phyloP scores from a whole-genome alignment of 2,329 filamentous ascomycete species.

The Aspergillus quadricinctus region DNA sequence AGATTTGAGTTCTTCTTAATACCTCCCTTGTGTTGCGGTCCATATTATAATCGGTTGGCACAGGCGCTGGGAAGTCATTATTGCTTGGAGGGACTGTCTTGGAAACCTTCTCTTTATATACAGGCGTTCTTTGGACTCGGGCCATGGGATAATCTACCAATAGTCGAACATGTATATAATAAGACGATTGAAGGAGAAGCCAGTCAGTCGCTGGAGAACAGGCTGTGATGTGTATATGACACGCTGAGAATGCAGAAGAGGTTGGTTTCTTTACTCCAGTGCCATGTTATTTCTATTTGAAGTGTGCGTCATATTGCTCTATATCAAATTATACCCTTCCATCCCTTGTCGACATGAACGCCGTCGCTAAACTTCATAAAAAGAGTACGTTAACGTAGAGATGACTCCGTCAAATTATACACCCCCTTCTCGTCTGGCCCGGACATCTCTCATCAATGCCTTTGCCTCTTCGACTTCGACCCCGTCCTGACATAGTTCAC shows the following conservation, averaged over 20 bases:
- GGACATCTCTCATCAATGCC: conserved; percentile 79
- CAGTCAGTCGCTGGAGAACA: too few species aligned
- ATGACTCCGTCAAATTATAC: conserved; percentile 5
- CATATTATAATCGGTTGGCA: not conserved
- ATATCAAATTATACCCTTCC: not conserved
- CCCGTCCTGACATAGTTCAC: conserved; percentile 91
- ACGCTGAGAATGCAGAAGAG: too few species aligned
- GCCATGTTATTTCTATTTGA: too few species aligned
- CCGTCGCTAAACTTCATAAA: not conserved
- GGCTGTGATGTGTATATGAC: too few species aligned
- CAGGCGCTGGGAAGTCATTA: not conserved
- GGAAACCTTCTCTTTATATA: not conserved
- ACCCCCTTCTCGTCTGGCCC: conserved; percentile 62
- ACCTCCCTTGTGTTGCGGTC: not conserved
- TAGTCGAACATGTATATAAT: not conserved
- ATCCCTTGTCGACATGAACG: not conserved
- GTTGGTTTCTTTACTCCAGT: too few species aligned
- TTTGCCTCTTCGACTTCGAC: conserved; percentile 97
- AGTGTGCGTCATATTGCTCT: not conserved
- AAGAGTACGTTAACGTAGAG: not conserved
- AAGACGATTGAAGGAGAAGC: not conserved
- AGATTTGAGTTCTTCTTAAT: conserved; percentile 7
- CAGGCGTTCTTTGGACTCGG: not conserved
- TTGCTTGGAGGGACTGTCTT: not conserved
- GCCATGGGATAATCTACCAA: not conserved